Conservation (phyloP, 805 yeast species). For the Komagataella mondaviorum region DNA sequence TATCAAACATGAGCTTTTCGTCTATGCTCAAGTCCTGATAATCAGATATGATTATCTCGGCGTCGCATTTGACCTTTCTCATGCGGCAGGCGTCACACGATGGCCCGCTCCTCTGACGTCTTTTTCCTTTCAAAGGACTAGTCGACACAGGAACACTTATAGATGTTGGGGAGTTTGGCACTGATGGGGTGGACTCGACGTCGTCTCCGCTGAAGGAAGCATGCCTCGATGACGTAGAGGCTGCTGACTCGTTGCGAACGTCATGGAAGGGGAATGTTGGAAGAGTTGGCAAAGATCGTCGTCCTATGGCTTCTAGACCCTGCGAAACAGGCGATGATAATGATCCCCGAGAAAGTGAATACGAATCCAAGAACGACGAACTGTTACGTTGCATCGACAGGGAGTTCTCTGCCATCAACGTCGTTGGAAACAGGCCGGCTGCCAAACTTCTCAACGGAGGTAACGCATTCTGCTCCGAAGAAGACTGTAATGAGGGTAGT, state of each 20-base stretch:
- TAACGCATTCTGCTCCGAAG: neutral
- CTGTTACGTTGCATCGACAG: neutral
- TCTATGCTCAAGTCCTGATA: constrained; percentile 1
- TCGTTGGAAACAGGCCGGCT: neutral
- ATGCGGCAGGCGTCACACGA: constrained; percentile 61
- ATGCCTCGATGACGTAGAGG: neutral
- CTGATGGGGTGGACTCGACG: neutral
- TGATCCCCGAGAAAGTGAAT: neutral
- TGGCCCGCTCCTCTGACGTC: constrained; percentile 61
- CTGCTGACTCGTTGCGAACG: neutral
- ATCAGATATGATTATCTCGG: constrained; percentile 29
- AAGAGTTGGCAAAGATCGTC: neutral
- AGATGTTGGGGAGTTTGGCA: neutral
- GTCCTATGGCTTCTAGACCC: neutral
- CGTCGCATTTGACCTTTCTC: constrained; percentile 64
- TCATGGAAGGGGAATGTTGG: neutral
- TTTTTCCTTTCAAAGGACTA: neutral
- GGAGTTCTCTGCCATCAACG: neutral
- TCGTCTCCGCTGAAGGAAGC: neutral
- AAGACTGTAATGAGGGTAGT: neutral
- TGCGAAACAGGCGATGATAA: neutral
- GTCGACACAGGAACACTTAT: neutral
- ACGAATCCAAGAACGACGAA: neutral
- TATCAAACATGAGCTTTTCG: neutral
- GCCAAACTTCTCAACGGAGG: neutral